Evolutionary conservation across 768 basidiomycete species (phyloP), one percentile per base, ranked within the genome.

Genomic region (Termitomyces sp.): DNA sequence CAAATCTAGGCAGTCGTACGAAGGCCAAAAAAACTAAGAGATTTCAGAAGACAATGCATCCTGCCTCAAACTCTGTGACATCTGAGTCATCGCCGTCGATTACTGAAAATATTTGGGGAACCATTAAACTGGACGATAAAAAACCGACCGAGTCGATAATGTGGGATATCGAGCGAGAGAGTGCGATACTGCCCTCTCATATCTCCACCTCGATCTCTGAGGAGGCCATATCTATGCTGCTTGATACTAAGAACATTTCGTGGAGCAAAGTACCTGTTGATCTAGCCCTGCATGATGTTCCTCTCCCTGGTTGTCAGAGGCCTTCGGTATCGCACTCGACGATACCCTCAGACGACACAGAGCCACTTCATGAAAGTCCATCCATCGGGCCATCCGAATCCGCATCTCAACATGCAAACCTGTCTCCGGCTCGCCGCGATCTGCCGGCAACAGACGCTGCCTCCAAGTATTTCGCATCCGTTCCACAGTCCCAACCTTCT

Each of bases 141-240:
- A 27, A 14, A 41, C 46, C 34, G 10, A 62, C 63, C 1, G 69
- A 64, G 54, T 85, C 85, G 10, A 71, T 75, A 20, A 62, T 79
- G 8, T 86, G 85, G 85, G 81, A 79, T 59, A 82, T 86, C 29
- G 85, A 86, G 62, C 47, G 67, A 14, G 73, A 76, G 24, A 61
- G 53, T 63, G 68, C 56, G 60, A 65, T 29, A 57, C 68, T 57
- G 65, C 68, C 52, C 62, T 69, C 59, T 51, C 54, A 48, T 18
- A 31, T 47, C 12, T 32, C 29, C 5, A 18, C 44, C 24, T 22
- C 53, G 24, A 22, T 46, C 18, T 46, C 56, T 42, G 52, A 31
- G n/a, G 22, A 52, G 26, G 39, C 26, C 7, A 14, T 42, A 26
- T 74, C 75, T 22, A 66, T 77, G 39, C 58, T 79, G 26, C 48